Evolutionary conservation across 176 grass and related monocot genomes (phyloP).

Genomic region (Tuctoria greenei): DNA sequence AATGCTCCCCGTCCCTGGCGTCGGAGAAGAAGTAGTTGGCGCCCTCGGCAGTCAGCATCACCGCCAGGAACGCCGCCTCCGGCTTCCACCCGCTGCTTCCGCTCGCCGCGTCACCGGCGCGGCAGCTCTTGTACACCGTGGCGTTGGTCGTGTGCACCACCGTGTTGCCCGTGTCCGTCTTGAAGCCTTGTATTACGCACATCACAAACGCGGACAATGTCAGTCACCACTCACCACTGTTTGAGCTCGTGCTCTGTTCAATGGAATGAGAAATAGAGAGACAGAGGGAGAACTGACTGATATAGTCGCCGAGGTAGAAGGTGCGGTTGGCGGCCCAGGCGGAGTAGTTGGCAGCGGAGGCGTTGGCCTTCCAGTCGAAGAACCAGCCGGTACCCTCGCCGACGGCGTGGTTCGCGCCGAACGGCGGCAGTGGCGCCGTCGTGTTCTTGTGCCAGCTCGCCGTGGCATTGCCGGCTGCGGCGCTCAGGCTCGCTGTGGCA

Average conservation of each 20-base stretch:
- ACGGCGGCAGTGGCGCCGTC: constrained; percentile 23
- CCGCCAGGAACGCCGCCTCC: constrained; percentile 30
- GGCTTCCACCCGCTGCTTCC: constrained; percentile 28
- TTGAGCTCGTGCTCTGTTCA: background rate
- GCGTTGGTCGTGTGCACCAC: constrained; percentile 59
- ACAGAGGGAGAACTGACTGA: constrained; percentile 33
- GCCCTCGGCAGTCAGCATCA: constrained; percentile 56
- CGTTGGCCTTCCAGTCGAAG: constrained; percentile 56
- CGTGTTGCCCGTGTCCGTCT: constrained; percentile 47
- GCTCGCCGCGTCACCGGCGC: background rate
- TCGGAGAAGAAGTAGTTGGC: constrained; percentile 66
- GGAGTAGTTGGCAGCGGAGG: constrained; percentile 59
- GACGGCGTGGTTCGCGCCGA: constrained; percentile 60
- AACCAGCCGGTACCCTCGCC: constrained; percentile 64
- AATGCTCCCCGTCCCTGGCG: constrained; percentile 44
- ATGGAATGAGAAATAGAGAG: background rate
- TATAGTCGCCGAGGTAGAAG: constrained; percentile 78
- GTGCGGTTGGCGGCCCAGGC: constrained; percentile 58
- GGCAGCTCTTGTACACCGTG: constrained; percentile 46
- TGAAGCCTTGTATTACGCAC: constrained; percentile 26
- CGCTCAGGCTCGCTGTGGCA: background rate
- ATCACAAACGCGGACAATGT: background rate
- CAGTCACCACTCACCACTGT: background rate
- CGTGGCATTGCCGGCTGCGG: background rate
- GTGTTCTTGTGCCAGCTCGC: background rate